Percentiles rank a stretch among this genome's conserved stretches.
These are phyloP conservation scores for Epichloe bromicola DNA, from an alignment of 2,329 filamentous ascomycete genomes.

Conservation along the genomic window DNA sequence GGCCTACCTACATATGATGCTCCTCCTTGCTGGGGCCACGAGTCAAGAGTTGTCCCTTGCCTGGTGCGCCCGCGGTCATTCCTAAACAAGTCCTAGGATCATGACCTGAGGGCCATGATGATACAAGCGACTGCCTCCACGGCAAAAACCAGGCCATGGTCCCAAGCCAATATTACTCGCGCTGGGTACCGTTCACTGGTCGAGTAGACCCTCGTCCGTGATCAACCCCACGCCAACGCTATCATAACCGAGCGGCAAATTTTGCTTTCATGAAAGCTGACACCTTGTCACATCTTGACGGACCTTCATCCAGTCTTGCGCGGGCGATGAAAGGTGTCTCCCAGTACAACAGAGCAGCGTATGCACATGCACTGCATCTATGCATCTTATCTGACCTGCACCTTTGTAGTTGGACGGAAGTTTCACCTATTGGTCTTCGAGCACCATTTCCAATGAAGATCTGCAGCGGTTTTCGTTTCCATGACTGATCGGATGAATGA, in stretches of 20 bases:
- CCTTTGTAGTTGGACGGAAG: background rate
- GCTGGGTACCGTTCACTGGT: background rate
- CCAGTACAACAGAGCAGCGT: background rate
- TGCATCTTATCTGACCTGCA: background rate
- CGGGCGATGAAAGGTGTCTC: background rate
- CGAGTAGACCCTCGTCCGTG: background rate
- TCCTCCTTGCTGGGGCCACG: background rate
- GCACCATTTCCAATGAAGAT: conserved; percentile 45
- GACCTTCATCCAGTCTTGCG: background rate
- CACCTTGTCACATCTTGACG: background rate
- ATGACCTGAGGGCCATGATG: background rate
- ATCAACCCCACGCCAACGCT: background rate
- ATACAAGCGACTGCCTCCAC: background rate
- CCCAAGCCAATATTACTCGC: background rate
- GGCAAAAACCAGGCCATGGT: background rate
- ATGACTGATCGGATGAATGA: conserved; percentile 49
- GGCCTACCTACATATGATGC: background rate
- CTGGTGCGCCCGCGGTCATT: background rate
- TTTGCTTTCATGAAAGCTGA: background rate
- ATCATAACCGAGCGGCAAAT: background rate
- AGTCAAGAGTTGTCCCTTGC: too few relatives aligned
- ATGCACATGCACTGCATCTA: background rate
- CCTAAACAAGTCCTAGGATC: background rate
- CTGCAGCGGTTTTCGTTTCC: conserved; percentile 38
- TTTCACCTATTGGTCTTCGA: background rate